phyloP scores from a whole-genome alignment of 106 monocot genomes.

The Acorus gramineus region DNA sequence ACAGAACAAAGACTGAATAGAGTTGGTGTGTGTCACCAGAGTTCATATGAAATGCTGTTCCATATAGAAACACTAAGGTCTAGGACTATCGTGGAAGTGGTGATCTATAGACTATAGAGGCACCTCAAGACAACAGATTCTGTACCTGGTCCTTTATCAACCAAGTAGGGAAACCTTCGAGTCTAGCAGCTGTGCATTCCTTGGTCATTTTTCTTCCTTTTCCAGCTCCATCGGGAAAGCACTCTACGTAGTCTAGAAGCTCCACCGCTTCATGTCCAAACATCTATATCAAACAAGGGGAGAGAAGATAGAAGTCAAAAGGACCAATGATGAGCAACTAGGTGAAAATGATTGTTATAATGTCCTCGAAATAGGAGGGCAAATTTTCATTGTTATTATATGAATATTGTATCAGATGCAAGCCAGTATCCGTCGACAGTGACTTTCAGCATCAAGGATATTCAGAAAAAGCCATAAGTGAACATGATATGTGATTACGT shows the following conservation, averaged over 20 bases:
- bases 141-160: constrained; percentile 48
- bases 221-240: constrained; percentile 68
- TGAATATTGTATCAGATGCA: no score
- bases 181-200: constrained; percentile 34
- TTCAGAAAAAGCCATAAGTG: no score
- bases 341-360: background rate
- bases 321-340: constrained; percentile 1
- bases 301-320: background rate
- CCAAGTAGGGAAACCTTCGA: constrained; percentile 82
- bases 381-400: no score
- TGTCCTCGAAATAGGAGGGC: no score
- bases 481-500: no score
- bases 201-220: constrained; percentile 50
- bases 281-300: constrained; percentile 31
- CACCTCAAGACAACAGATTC: background rate
- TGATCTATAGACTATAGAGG: background rate
- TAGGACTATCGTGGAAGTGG: background rate
- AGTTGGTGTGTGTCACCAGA: no score
- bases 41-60: no score
- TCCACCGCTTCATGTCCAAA: constrained; percentile 64
- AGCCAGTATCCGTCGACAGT: no score
- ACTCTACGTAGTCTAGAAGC: constrained; percentile 63
- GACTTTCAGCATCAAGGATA: no score
- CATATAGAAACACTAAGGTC: no score
- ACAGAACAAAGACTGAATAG: no score